Base-by-base conservation (phyloP, 495 filamentous ascomycete genomes). In the Podospora pseudoanserina region DNA sequence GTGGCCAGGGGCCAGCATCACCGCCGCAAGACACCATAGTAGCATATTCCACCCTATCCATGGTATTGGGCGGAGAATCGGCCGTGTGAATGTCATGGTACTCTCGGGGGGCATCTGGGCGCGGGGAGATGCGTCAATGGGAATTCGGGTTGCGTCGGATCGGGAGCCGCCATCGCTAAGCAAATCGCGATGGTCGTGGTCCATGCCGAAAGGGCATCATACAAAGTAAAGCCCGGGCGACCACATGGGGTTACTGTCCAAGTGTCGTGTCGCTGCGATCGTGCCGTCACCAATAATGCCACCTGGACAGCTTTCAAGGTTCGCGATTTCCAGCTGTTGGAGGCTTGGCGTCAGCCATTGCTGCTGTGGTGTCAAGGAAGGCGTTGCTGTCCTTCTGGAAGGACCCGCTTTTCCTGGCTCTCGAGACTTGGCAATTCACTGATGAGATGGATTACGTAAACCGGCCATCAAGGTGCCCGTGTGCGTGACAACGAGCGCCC, bases 151-250 rank as follows among this genome's bases (percentile, higher is more conserved):
- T 67, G 64, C 20, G 64, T 58, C 32, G 62, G 64, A 59, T 73
- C 68, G 60, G 67, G 64, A 65, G 67, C 70, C 65, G 63, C 69
- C 70, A 57, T 39, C 70, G 63, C 70, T 66, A 66, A 65, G 66
- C 71, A 71, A 68, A 62, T 44, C 64, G 69, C 71, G 65, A 67
- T 68, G 60, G 71, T 69, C 73, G 68, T 69, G 59, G 71, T 69
- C 74, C 76, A 76, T 78, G 76, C 81, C 75, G 72, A 72, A 76
- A 79, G 79, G 79, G 77, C 81, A 82, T 83, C 73, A 81, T 78
- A 70, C 67, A 74, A 68, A 15, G 60, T 70, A 28, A 67, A 69
- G 54, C 60, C 61, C 62, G 65, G 65, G 68, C 67, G 74, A 72
- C 78, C 56, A 75, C 79, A 81, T 81, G 77, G 78, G 77, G 64